phyloP scores from a whole-genome alignment of 495 filamentous ascomycete genomes.

The Hypomontagnella monticulosa region DNA sequence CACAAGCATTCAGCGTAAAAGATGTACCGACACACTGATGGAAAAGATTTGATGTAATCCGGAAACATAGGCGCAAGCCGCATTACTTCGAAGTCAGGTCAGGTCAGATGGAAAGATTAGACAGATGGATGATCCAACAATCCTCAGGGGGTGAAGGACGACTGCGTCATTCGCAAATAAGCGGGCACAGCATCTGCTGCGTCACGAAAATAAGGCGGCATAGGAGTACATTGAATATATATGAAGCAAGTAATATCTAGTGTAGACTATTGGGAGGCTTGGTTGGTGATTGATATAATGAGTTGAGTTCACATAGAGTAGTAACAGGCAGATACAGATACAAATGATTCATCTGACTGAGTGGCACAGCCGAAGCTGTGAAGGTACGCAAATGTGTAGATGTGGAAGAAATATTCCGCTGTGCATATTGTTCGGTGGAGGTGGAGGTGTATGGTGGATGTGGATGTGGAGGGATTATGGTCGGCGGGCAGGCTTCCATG shows the following conservation, averaged over 20 bases:
- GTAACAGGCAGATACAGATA: slow-evolving; percentile 5
- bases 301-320: slow-evolving; percentile 21
- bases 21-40: slow-evolving; percentile 12
- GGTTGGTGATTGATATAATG: slow-evolving; percentile 4
- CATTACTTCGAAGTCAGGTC: slow-evolving; percentile 27
- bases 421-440: slow-evolving; percentile 1
- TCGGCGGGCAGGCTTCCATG: neutral
- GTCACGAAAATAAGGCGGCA: slow-evolving; percentile 39
- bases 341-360: slow-evolving; percentile 9
- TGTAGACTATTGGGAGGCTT: slow-evolving; percentile 14
- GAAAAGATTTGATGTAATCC: slow-evolving; percentile 2
- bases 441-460: neutral
- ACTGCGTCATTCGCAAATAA: slow-evolving; percentile 30
- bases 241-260: slow-evolving; percentile 2
- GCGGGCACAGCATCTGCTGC: slow-evolving; percentile 38
- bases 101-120: slow-evolving; percentile 17
- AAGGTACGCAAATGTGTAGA: neutral
- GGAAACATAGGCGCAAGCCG: slow-evolving; percentile 15
- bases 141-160: slow-evolving; percentile 19
- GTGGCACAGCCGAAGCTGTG: slow-evolving; percentile 17
- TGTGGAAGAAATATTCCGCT: slow-evolving; percentile 33
- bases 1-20: slow-evolving; percentile 4
- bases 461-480: slow-evolving; percentile 1
- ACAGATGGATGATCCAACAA: slow-evolving; percentile 15
- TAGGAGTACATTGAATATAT: slow-evolving; percentile 17